phyloP scores from a whole-genome alignment of 2,329 filamentous ascomycete species.

The Hysterium pulicare region DNA sequence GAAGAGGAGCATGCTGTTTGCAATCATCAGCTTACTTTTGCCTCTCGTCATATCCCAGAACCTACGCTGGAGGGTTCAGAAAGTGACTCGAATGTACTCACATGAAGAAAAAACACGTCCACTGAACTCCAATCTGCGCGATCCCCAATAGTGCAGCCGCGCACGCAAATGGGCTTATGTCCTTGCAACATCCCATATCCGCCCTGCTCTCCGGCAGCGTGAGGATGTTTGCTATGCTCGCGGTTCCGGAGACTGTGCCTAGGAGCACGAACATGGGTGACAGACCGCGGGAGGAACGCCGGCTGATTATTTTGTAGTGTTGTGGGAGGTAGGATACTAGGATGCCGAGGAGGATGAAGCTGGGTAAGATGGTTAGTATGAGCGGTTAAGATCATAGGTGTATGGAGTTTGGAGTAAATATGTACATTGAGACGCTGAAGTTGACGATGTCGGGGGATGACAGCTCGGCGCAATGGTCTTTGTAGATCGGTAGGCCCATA shows the following conservation, averaged over 20 bases:
- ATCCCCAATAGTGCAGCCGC: slow-evolving; percentile 83
- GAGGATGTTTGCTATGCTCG: slow-evolving; percentile 88
- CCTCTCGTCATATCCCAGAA: neutral
- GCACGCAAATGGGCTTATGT: slow-evolving; percentile 78
- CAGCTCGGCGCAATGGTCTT: neutral
- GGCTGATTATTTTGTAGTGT: slow-evolving; percentile 83
- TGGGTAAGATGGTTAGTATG: slow-evolving; percentile 23
- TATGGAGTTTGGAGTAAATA: too few relatives aligned
- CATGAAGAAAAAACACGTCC: slow-evolving; percentile 90
- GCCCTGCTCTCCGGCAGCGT: slow-evolving; percentile 77
- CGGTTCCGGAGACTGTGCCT: slow-evolving; percentile 85
- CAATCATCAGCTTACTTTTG: slow-evolving; percentile 1
- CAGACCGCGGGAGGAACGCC: slow-evolving; percentile 86
- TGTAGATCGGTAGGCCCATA: neutral
- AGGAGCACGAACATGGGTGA: slow-evolving; percentile 93
- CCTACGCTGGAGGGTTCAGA: neutral
- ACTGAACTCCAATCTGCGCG: slow-evolving; percentile 86
- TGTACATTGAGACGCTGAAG: slow-evolving; percentile 2
- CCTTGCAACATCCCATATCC: slow-evolving; percentile 82
- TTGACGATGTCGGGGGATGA: neutral
- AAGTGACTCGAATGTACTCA: slow-evolving; percentile 37
- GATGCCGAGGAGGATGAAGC: slow-evolving; percentile 80
- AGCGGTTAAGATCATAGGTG: neutral
- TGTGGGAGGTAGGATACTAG: slow-evolving; percentile 92
- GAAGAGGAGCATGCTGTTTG: slow-evolving; percentile 77